Conservation (phyloP, 2,329 filamentous ascomycete species). For the Colletotrichum sublineola region DNA sequence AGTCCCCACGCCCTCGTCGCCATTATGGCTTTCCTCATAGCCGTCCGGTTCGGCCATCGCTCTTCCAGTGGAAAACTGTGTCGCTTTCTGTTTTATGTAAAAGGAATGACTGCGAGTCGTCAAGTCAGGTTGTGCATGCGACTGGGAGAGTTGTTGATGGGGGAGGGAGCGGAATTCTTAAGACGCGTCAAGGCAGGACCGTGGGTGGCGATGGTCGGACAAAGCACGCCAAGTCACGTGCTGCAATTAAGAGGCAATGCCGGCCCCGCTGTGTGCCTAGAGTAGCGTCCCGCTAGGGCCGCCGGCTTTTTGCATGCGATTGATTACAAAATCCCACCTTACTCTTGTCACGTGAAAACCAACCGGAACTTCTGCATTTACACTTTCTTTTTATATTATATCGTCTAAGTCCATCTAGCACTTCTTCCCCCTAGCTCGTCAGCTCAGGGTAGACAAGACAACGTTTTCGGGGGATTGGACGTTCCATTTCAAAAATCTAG, state of each 20-base stretch:
- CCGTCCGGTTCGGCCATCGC: slow-evolving; percentile 67
- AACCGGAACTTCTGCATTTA: not conserved
- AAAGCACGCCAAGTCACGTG: slow-evolving; percentile 57
- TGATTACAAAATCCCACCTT: not conserved
- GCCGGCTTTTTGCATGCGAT: not conserved
- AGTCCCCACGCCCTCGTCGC: slow-evolving; percentile 79
- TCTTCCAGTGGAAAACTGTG: not conserved
- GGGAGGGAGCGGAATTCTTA: slow-evolving; percentile 20
- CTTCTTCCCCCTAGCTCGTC: not conserved
- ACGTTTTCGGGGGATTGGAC: too few species aligned
- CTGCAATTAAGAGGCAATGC: slow-evolving; percentile 1
- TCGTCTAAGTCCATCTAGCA: not conserved
- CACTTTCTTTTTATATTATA: not conserved
- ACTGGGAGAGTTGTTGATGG: not conserved
- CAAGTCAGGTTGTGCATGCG: not conserved
- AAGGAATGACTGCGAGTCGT: not conserved
- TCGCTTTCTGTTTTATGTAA: not conserved
- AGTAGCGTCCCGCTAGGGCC: slow-evolving; percentile 7
- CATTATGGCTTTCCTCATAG: slow-evolving; percentile 74
- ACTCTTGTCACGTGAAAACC: not conserved
- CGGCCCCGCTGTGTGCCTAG: slow-evolving; percentile 27
- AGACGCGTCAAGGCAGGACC: slow-evolving; percentile 51
- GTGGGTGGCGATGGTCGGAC: slow-evolving; percentile 44
- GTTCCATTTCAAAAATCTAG: not conserved
- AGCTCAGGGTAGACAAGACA: not conserved